A percentile compares a stretch with the other conserved stretches of the same genome.
These are phyloP conservation scores for Cicer chorassanicum DNA, from an alignment of 306 rosid genomes.

Conservation along the genomic window DNA sequence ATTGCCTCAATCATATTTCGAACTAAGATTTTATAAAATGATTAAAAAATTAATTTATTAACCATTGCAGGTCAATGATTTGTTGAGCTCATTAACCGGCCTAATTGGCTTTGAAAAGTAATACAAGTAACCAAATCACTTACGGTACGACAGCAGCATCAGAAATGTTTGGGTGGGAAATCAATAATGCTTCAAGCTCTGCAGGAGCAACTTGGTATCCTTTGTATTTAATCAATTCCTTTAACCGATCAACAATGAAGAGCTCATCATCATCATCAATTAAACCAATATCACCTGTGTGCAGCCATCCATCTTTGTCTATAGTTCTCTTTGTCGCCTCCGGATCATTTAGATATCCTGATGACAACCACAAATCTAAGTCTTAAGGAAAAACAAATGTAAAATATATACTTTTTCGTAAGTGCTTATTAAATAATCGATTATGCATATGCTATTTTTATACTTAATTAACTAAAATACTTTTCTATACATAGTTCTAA, in stretches of 20 bases:
- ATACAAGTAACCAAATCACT: background rate
- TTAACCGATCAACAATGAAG: conserved; percentile 79
- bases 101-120: no score
- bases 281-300: conserved; percentile 80
- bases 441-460: no score
- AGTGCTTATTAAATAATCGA: background rate
- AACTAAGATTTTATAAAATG: no score
- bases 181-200: conserved; percentile 78
- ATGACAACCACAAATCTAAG: background rate
- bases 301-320: conserved; percentile 79
- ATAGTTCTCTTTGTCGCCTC: conserved; percentile 73
- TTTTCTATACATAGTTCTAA: no score
- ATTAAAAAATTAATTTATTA: no score
- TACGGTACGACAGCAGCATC: conserved; percentile 88
- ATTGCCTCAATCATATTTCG: no score
- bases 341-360: conserved; percentile 77
- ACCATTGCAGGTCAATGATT: no score
- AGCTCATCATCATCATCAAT: conserved; percentile 70
- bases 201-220: conserved; percentile 94
- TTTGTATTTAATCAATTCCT: conserved; percentile 85
- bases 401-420: background rate
- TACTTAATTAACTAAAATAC: no score
- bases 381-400: background rate
- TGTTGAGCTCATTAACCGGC: no score
- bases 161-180: conserved; percentile 65